phyloP scores from a whole-genome alignment of 148 eudicot species.

The Nyssa sinensis region DNA sequence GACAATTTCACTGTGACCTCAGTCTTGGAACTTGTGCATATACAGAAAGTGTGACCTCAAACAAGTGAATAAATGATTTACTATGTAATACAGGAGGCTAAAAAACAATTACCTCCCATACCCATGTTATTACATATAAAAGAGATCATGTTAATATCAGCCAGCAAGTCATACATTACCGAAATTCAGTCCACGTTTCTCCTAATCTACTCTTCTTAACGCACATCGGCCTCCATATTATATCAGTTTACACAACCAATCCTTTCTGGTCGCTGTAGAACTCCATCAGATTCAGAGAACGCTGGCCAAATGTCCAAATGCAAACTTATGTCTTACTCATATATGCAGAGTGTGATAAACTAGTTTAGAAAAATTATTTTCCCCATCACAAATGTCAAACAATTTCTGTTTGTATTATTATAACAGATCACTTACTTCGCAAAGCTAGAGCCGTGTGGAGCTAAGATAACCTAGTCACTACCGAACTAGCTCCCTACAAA shows the following conservation, averaged over 20 bases:
- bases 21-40: not conserved
- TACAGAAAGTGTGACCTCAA: slow-evolving; percentile 9
- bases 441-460: too few species aligned
- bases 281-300: not conserved
- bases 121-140: not conserved
- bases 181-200: not conserved
- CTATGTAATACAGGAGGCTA: slow-evolving; percentile 1
- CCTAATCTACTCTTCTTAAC: not conserved
- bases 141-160: not conserved
- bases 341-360: not conserved
- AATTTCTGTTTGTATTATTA: not conserved
- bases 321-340: not conserved
- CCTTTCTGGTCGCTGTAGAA: not conserved
- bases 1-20: not conserved
- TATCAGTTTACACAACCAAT: not conserved
- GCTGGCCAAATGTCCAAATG: not conserved
- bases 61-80: not conserved
- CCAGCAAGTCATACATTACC: not conserved
- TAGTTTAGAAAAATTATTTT: not conserved
- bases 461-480: too few species aligned
- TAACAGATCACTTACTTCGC: not conserved
- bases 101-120: not conserved
- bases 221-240: not conserved
- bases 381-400: not conserved
- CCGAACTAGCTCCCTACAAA: not conserved